These are phyloP conservation scores for Trichoderma citrinoviride DNA, from an alignment of 2,329 filamentous ascomycete species.

Conservation along the genomic window DNA sequence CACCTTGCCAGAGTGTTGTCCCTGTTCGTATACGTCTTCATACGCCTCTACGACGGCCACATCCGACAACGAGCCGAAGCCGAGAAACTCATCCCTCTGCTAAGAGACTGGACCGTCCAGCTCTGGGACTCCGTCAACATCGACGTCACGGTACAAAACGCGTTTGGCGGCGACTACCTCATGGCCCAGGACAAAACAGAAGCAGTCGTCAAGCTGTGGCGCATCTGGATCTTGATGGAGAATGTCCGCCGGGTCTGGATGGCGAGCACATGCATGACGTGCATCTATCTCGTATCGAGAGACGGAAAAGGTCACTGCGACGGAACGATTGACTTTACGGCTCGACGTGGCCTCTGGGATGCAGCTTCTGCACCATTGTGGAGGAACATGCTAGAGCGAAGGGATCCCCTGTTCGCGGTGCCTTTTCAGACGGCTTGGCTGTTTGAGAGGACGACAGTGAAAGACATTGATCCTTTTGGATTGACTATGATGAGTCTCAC, in stretches of 20 bases:
- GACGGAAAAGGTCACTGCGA: constrained; percentile 23
- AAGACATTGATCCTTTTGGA: constrained; percentile 17
- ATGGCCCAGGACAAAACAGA: not conserved
- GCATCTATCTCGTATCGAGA: constrained; percentile 25
- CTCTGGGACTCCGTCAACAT: constrained; percentile 25
- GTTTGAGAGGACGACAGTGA: not conserved
- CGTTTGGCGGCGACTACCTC: constrained; percentile 14
- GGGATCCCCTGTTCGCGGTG: constrained; percentile 21
- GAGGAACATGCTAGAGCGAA: constrained; percentile 19
- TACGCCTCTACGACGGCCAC: constrained; percentile 30
- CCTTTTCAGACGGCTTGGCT: not conserved
- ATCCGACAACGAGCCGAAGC: constrained; percentile 27
- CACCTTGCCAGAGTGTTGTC: constrained; percentile 28
- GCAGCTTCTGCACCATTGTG: constrained; percentile 28
- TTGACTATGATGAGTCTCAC: constrained; percentile 10
- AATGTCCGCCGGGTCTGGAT: constrained; percentile 31
- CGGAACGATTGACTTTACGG: constrained; percentile 29
- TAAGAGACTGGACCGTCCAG: constrained; percentile 23
- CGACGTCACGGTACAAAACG: constrained; percentile 23
- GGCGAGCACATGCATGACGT: constrained; percentile 23
- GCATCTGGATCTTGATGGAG: constrained; percentile 31
- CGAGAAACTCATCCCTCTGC: constrained; percentile 22
- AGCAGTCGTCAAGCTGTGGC: constrained; percentile 22
- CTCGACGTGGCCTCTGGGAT: constrained; percentile 31
- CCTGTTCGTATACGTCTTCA: constrained; percentile 26